Percentiles rank a stretch among this genome's conserved stretches.
phyloP scores from a whole-genome alignment of 108 stramenopile species.

The Cyclostephanos tholiformis region DNA sequence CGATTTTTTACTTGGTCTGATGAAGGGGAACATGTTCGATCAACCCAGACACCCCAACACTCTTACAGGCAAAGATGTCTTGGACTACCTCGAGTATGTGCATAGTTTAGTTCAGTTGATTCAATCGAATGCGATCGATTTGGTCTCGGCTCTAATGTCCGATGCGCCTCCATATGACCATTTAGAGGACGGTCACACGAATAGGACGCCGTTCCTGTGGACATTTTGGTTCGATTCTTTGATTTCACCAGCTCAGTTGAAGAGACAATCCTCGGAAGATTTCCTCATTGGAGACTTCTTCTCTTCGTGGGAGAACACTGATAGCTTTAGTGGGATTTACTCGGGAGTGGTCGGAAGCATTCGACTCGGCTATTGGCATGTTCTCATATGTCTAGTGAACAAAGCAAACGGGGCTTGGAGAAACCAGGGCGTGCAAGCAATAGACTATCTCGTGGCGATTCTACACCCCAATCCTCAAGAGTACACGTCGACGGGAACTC shows the following conservation, averaged over 20 bases:
- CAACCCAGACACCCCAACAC: neutral
- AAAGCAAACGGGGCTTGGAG: neutral
- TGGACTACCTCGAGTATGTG: constrained; percentile 7
- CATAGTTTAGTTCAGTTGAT: constrained; percentile 7
- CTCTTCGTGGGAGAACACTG: constrained; percentile 33
- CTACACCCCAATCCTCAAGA: constrained; percentile 10
- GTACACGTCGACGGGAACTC: neutral
- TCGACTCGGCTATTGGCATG: constrained; percentile 5
- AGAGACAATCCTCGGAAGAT: neutral
- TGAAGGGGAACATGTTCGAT: constrained; percentile 30
- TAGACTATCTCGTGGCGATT: neutral
- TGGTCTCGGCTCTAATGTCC: constrained; percentile 41
- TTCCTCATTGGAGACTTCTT: constrained; percentile 33
- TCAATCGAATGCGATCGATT: constrained; percentile 36
- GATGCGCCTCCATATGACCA: constrained; percentile 41
- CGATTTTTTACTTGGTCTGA: constrained; percentile 36
- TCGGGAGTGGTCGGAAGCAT: constrained; percentile 32
- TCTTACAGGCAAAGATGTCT: neutral
- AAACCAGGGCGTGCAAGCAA: constrained; percentile 4
- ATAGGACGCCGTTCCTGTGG: constrained; percentile 43
- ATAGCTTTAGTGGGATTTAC: neutral
- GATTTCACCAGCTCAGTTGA: constrained; percentile 2
- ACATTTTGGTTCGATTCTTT: constrained; percentile 54
- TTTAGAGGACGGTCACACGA: neutral
- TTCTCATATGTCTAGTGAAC: neutral